Conservation (phyloP, 345 rosid species). For the Lagerstroemia speciosa region DNA sequence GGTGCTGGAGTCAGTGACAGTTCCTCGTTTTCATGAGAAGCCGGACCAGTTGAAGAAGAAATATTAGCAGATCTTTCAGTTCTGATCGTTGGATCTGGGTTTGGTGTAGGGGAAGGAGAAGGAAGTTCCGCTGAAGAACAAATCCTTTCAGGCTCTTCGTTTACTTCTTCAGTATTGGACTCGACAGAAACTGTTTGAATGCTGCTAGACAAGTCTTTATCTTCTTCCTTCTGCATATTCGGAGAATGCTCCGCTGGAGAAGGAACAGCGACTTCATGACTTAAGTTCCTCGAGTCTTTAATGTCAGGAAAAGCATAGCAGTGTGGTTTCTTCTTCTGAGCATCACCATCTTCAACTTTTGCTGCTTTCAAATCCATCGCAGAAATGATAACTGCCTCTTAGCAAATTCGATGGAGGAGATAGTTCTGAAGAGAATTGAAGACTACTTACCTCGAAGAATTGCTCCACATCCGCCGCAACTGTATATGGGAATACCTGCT, state of each 20-base stretch:
- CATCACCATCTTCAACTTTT: constrained; percentile 1
- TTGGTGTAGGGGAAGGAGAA: neutral
- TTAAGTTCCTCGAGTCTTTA: neutral
- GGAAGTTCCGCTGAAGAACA: neutral
- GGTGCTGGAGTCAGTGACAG: neutral
- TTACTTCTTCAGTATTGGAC: neutral
- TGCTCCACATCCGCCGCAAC: constrained; percentile 16
- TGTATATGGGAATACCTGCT: constrained; percentile 11
- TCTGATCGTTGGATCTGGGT: neutral
- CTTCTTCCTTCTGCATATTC: neutral
- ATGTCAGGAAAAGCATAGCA: neutral
- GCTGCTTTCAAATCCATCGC: neutral
- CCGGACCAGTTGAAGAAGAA: neutral
- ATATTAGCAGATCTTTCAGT: neutral
- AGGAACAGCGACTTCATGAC: constrained; percentile 3
- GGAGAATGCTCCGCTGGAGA: neutral
- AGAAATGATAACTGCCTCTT: neutral
- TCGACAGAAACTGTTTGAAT: neutral
- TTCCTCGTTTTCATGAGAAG: neutral
- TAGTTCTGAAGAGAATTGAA: neutral
- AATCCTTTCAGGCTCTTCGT: neutral
- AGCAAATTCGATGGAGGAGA: neutral
- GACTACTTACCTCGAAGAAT: constrained; percentile 15
- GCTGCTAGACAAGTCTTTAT: constrained; percentile 3
- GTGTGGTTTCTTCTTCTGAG: constrained; percentile 5